Base-by-base conservation (phyloP, 2,329 filamentous ascomycete species). In the Scleromitrula shiraiana region DNA sequence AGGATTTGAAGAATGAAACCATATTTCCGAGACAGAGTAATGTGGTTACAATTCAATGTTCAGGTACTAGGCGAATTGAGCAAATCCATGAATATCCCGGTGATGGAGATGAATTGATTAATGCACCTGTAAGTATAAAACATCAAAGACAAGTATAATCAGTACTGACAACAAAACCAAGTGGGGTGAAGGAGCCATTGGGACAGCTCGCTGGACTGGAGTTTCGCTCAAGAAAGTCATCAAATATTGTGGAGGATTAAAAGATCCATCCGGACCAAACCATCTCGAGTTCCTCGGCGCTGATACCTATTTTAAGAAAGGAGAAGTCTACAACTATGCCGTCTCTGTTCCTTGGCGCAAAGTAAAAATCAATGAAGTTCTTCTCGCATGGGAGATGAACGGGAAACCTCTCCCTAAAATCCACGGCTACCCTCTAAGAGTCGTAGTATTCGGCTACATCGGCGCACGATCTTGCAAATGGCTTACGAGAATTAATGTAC, bases 251-350 rank as follows among this genome's bases (percentile, higher is more conserved):
- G 83, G 82, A 2, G 83, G 82, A 0, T 64, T 85, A 2, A 53
- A 61, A 1, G 24, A 48, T n/a, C 43, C 43, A n/a, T 67, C 50
- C 15, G 67, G 69, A 2, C 79, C 70, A 0, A 75, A 78, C 50
- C 80, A 88, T 53, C 63, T 87, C 10, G 82, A 87, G 55, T 74
- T 88, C 41, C 80, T 77, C 49, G 83, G 83, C 0, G 82, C 79
- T 1, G 84, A 88, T 49, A 84, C 81, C 0, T 87, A 88, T 58
- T 83, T 87, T 69, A 87, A 87, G 62, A 76, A 80, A 41, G 55
- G 40, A 14, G 66, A 82, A 37, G 71, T 75, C 0, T 77, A 76
- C 66, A 87, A 87, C 62, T 88, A 86, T 56, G 69, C 76, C 17
- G 80, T 85, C 40, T 78, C 72, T 12, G 78, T 86, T 0, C 83